A percentile compares a stretch with the other conserved stretches of the same genome.
Evolutionary conservation across 495 filamentous ascomycete genomes (phyloP).

Genomic region (Aspergillus sclerotiicarbonarius): DNA sequence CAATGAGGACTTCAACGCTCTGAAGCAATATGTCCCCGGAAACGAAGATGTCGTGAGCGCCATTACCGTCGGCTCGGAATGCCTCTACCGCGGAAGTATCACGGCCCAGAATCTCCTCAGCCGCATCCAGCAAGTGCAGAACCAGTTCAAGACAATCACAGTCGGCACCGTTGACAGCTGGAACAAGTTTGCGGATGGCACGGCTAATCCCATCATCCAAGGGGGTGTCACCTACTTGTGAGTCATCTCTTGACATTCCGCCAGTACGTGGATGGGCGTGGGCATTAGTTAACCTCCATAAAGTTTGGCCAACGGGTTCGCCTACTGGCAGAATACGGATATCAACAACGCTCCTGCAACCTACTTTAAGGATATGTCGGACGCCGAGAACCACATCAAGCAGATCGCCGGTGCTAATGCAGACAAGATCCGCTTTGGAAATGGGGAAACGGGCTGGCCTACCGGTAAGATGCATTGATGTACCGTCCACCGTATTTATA

Average conservation of each 20-base stretch:
- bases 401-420: constrained; percentile 50
- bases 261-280: not conserved
- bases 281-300: not conserved
- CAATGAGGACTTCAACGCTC: constrained; percentile 57
- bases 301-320: constrained; percentile 75
- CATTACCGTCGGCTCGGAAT: constrained; percentile 77
- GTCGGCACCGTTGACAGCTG: constrained; percentile 79
- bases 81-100: constrained; percentile 71
- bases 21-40: constrained; percentile 51
- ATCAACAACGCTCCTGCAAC: constrained; percentile 62
- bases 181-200: constrained; percentile 77
- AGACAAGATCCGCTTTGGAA: constrained; percentile 63
- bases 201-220: constrained; percentile 63
- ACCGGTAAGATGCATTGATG: constrained; percentile 38
- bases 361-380: constrained; percentile 73
- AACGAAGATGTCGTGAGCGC: constrained; percentile 63
- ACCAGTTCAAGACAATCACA: constrained; percentile 51
- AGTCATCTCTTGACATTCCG: constrained; percentile 14
- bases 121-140: constrained; percentile 62
- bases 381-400: constrained; percentile 70
- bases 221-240: constrained; percentile 63
- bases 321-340: constrained; percentile 74
- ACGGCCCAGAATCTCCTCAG: constrained; percentile 59
- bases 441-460: constrained; percentile 75
- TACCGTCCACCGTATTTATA: not conserved